phyloP scores from a whole-genome alignment of 441 rosid genomes.

The Adansonia rubrostipa region DNA sequence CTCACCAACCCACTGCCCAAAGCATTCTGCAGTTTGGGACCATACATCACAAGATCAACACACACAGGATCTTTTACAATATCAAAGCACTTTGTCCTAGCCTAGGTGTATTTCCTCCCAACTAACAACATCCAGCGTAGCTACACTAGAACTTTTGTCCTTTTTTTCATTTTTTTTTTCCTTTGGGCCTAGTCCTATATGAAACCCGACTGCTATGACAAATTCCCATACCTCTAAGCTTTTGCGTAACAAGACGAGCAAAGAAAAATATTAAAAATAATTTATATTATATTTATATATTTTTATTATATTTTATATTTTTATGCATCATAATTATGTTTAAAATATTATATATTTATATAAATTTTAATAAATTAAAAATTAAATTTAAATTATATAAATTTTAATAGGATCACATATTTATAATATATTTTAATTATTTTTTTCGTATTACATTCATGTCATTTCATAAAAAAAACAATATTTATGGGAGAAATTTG shows the following conservation, averaged over 20 bases:
- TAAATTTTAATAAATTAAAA: too few relatives aligned
- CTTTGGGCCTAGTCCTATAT: neutral
- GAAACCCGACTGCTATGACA: neutral
- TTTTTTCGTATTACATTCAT: too few relatives aligned
- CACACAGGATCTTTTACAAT: constrained; percentile 11
- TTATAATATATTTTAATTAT: too few relatives aligned
- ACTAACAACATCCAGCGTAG: neutral
- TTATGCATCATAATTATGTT: too few relatives aligned
- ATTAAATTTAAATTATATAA: too few relatives aligned
- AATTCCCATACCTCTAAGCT: neutral
- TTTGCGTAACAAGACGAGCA: neutral
- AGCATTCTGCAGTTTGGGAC: constrained; percentile 4
- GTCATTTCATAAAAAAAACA: too few relatives aligned
- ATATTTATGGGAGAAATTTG: neutral
- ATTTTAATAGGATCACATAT: too few relatives aligned
- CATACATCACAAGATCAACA: neutral
- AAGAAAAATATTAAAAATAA: too few relatives aligned
- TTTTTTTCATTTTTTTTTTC: neutral
- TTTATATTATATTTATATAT: too few relatives aligned
- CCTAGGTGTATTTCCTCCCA: neutral
- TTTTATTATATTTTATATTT: too few relatives aligned
- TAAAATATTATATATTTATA: too few relatives aligned
- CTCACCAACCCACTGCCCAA: constrained; percentile 24
- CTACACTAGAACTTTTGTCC: neutral
- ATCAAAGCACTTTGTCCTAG: constrained; percentile 17